A percentile compares a stretch with the other conserved stretches of the same genome.
Evolutionary conservation across 495 filamentous ascomycete genomes (phyloP).

Genomic region (Trichoderma asperelloides): DNA sequence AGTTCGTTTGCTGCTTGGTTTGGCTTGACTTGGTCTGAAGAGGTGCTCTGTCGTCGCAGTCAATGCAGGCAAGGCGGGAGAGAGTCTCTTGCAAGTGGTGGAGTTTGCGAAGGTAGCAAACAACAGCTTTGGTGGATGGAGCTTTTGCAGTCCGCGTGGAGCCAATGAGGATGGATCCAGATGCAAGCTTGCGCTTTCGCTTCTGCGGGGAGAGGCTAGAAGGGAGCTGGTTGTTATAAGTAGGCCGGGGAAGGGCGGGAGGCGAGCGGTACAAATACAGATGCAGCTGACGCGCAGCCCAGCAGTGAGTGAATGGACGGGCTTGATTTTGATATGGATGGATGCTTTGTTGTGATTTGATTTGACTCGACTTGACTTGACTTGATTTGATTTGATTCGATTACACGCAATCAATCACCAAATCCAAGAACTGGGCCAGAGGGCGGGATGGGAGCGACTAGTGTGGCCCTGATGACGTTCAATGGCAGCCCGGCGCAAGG

Average conservation of each 20-base stretch:
- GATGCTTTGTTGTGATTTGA: too few species aligned
- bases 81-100: not conserved
- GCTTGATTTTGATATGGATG: too few species aligned
- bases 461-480: conserved; percentile 7
- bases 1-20: not conserved
- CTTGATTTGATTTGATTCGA: too few species aligned
- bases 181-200: not conserved
- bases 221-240: not conserved
- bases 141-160: not conserved
- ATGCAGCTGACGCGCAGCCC: too few species aligned
- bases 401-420: not conserved
- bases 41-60: not conserved
- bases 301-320: too few species aligned
- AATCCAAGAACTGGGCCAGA: too few species aligned
- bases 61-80: not conserved
- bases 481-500: not conserved
- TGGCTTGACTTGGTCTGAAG: not conserved
- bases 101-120: not conserved
- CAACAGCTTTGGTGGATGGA: too few species aligned
- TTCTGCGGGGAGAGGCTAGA: not conserved
- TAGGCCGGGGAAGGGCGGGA: not conserved
- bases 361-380: too few species aligned
- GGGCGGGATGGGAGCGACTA: not conserved
- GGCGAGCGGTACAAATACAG: not conserved
- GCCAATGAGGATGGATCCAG: not conserved